Evolutionary conservation across 805 yeast genomes (phyloP), one percentile per base, ranked within the genome.

Genomic region (Saturnispora kantuleensis): DNA sequence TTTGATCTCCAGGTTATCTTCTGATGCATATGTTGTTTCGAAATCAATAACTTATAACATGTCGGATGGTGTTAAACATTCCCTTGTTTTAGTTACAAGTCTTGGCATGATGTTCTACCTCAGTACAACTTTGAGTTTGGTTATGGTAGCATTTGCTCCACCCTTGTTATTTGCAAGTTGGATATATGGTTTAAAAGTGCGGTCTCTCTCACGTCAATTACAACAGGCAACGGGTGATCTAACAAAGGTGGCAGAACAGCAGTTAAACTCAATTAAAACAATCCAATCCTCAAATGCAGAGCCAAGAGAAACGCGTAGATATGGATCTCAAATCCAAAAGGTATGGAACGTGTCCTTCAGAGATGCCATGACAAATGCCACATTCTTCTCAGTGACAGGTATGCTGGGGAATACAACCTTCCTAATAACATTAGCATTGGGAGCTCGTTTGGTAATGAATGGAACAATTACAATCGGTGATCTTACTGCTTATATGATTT

Each of bases 251-350:
- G 83, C 95, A 15, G 97, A 89, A 58, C 97, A 90, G 55, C 87
- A 93, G 51, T 70, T 89, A 48, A 84, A 82, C 54, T 89, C 94
- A 5, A 74, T 89, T 37, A 77, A 77, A 52, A 88, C 96, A 0
- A 88, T 94, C 38, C 97, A 93, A 61, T 77, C 94, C 5, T 89
- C 87, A 60, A 87, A 88, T 10, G 94, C 95, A 29, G 97, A 90
- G 61, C 70, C 74, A 35, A 70, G 76, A 43, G 96, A 88, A 53
- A 76, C 90, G 31, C 77, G 74, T 41, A 77, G 81, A 34, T 89
- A 86, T 62, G 82, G 88, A 50, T 60, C 69, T 12, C 85, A 81
- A 53, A 81, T 90, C 42, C 52, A 88, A 61, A 65, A 73, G 47
- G 77, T 84, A 51, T 73, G 84, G 66, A 51, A 70, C 48, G 79